These are phyloP conservation scores for Stagonosporopsis vannaccii DNA, from an alignment of 2,329 filamentous ascomycete species.

Conservation along the genomic window DNA sequence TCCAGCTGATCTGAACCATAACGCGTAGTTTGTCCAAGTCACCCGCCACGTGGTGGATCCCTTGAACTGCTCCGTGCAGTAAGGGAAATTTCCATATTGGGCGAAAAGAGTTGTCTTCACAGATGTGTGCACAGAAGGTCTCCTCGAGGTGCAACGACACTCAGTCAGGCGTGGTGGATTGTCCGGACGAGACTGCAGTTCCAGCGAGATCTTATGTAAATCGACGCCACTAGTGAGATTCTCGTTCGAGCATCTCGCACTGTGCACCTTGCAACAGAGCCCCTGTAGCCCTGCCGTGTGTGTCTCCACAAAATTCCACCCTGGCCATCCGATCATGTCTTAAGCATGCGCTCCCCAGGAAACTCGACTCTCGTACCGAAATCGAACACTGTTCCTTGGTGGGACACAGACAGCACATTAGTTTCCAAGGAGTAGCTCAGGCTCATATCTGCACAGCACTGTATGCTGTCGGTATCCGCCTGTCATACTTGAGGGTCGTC, in stretches of 20 bases:
- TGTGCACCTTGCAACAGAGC: conserved; percentile 18
- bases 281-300: conserved; percentile 16
- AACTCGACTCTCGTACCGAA: conserved; percentile 2
- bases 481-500: conserved; percentile 2
- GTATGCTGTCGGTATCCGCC: conserved; percentile 2
- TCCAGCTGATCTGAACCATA: conserved; percentile 3
- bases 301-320: conserved; percentile 11
- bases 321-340: conserved; percentile 8
- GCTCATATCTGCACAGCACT: background rate
- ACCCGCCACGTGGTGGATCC: conserved; percentile 6
- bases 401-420: background rate
- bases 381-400: background rate
- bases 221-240: conserved; percentile 1
- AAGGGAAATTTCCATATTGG: background rate
- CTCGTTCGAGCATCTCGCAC: conserved; percentile 15
- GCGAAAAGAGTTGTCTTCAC: background rate
- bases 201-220: background rate
- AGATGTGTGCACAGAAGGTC: no score
- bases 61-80: background rate
- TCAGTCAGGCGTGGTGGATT: background rate
- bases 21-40: background rate
- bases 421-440: background rate
- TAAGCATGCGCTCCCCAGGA: conserved; percentile 11
- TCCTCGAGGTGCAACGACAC: background rate
- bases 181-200: background rate